phyloP scores from a whole-genome alignment of 164 flowering plant genomes.

The Cinnamomum chago region DNA sequence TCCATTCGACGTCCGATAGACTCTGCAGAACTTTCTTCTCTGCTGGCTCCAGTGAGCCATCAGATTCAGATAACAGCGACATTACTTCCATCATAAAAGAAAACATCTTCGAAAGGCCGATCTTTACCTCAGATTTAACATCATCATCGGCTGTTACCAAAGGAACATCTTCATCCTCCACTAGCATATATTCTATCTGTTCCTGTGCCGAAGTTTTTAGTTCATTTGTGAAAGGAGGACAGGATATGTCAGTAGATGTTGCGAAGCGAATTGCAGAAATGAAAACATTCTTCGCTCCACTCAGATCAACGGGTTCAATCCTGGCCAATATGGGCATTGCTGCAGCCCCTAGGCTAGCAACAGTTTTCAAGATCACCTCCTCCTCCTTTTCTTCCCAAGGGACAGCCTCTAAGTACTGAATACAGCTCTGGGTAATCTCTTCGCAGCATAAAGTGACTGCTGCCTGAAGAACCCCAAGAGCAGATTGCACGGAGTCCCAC shows the following conservation, averaged over 20 bases:
- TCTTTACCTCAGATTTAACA: slow-evolving; percentile 53
- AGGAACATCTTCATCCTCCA: slow-evolving; percentile 62
- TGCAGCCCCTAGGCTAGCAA: slow-evolving; percentile 36
- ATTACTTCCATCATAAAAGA: slow-evolving; percentile 43
- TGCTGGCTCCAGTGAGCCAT: slow-evolving; percentile 12
- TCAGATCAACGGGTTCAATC: slow-evolving; percentile 47
- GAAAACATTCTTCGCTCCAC: slow-evolving; percentile 57
- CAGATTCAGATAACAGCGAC: slow-evolving; percentile 34
- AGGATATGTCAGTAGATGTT: slow-evolving; percentile 39
- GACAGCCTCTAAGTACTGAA: slow-evolving; percentile 53
- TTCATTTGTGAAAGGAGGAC: slow-evolving; percentile 58
- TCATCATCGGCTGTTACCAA: slow-evolving; percentile 57
- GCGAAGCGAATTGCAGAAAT: slow-evolving; percentile 75
- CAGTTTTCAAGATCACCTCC: slow-evolving; percentile 43
- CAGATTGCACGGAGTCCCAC: slow-evolving; percentile 42
- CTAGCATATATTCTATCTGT: slow-evolving; percentile 89
- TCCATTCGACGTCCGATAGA: slow-evolving; percentile 69
- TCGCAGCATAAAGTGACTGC: slow-evolving; percentile 39
- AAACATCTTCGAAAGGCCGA: slow-evolving; percentile 42
- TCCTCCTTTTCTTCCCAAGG: slow-evolving; percentile 69
- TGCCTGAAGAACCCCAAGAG: slow-evolving; percentile 44
- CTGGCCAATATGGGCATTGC: slow-evolving; percentile 59
- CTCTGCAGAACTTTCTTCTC: slow-evolving; percentile 39
- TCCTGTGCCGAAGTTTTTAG: slow-evolving; percentile 81
- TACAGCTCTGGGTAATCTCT: slow-evolving; percentile 39